Evolutionary conservation across 306 rosid genomes (phyloP), one percentile per base, ranked within the genome.

Genomic region (Pyrus betulifolia): DNA sequence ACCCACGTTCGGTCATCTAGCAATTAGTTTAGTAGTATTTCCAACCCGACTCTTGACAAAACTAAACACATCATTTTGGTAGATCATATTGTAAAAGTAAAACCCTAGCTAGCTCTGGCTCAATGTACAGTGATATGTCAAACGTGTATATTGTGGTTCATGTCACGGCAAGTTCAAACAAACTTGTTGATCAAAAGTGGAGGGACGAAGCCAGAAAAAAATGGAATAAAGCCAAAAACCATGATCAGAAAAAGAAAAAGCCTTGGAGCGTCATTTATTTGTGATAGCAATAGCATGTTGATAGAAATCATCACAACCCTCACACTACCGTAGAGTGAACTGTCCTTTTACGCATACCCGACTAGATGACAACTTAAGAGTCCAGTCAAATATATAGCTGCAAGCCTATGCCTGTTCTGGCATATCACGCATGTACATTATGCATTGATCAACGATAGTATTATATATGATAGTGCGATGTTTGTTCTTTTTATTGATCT

Each of bases 401-500:
- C 11, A 42, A 17, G n/a, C 8, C 33, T 21, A 31, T 51, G 46
- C 13, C 46, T 33, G 27, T 65, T 63, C 23, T 44, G 22, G 27
- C 21, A 25, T 25, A 25, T 70, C 35, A 70, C 27, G 44, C n/a
- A 52, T 52, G 58, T 13, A 5, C 6, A 14, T 42, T 42, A 38
- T 51, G 8, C 42, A 30, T 19, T 6, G 21, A 8, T 25, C 7
- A 8, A 3, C 23, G 23, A 51, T 19, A 10, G 42, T 38, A 38
- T 38, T 38, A 54, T 13, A 22, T 19, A 76, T 11, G 19, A 54
- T 19, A 30, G 45, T 61, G 70, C 70, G n/a, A 7, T 27, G 71
- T 80, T 63, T 75, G 76, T 57, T 70, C 62, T 40, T 40, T 62
- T 17, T 65, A 30, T 66, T 52, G 72, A 65, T 72, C 27, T 75